Evolutionary conservation across 495 filamentous ascomycete species (phyloP), one percentile per base, ranked within the genome.

Genomic region (Neurospora tetraspora): DNA sequence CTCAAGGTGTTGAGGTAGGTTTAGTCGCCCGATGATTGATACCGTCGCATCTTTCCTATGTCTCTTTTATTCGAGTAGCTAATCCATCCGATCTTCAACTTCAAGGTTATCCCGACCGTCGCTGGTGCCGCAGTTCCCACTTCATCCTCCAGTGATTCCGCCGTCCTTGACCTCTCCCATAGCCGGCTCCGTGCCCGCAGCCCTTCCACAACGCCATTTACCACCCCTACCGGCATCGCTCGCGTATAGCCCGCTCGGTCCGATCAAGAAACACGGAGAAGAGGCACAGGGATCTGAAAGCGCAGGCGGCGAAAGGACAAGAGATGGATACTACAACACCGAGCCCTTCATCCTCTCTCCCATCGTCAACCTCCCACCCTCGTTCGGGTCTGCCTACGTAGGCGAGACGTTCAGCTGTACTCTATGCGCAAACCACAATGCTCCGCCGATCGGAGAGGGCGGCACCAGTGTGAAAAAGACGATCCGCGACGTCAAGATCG

Each of bases 321-420:
- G 65, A 61, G 36, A 74, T 65, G 53, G 53, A 65, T 65, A 79
- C 65, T 78, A 81, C 1, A 85, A 86, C 76, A 80, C 85, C 0
- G 74, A 79, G 59, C 82, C 85, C 4, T 86, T 86, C 78, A 78
- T 85, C 69, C 78, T 88, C 68, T 81, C 80, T 14, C 85, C 87
- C 0, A 89, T 90, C 69, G 87, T 98, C 75, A 97, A 92, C n/a
- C 89, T 98, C 4, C 96, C 96, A 7, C 92, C 94, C 1, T 89
- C 93, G 5, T 98, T 99, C 80, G 96, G 94, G 70, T 93, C 92
- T 11, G 94, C 94, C 69, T 98, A 98, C 75, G 94, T 98, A 53
- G 96, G 96, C 72, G 94, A 98, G 83, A 94, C 92, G 2, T 99
- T 99, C 81, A 89, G 89, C 69, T 99, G 96, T 82, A 96, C 94